These are phyloP conservation scores for Pythium plurisporium DNA, from an alignment of 352 stramenopile genomes.

Conservation along the genomic window DNA sequence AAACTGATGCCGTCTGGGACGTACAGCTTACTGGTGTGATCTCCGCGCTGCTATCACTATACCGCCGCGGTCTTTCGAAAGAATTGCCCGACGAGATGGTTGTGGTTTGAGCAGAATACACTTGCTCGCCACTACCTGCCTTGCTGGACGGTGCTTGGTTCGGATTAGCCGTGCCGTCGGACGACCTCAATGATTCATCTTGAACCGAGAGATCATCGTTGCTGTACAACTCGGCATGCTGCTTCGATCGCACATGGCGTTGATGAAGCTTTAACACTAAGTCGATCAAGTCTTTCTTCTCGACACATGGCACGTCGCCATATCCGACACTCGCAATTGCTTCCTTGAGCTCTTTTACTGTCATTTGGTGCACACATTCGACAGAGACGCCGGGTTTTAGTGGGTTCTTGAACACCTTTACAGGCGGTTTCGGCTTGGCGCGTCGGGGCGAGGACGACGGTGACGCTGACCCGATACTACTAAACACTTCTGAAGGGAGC, in stretches of 20 bases:
- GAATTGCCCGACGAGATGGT: not conserved
- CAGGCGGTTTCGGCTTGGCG: conserved; percentile 30
- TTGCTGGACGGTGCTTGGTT: not conserved
- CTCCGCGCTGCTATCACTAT: conserved; percentile 22
- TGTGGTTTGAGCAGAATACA: not conserved
- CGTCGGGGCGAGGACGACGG: conserved; percentile 20
- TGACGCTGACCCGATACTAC: conserved; percentile 26
- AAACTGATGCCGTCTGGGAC: not conserved
- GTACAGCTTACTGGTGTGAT: conserved; percentile 4
- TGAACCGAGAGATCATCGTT: conserved; percentile 23
- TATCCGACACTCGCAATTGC: conserved; percentile 67
- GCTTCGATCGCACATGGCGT: conserved; percentile 37
- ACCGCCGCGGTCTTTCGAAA: conserved; percentile 5
- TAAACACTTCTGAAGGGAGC: conserved; percentile 51
- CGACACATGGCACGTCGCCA: conserved; percentile 66
- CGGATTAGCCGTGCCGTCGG: not conserved
- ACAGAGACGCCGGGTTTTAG: conserved; percentile 44
- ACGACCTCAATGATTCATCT: not conserved
- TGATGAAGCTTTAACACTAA: conserved; percentile 78
- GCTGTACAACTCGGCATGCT: conserved; percentile 32
- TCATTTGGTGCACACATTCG: conserved; percentile 67
- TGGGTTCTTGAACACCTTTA: conserved; percentile 67
- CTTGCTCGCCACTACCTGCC: not conserved
- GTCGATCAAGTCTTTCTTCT: conserved; percentile 80
- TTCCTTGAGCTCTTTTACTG: conserved; percentile 75